Conservation (phyloP, 75 land plant genomes). For the Cunninghamia lanceolata region DNA sequence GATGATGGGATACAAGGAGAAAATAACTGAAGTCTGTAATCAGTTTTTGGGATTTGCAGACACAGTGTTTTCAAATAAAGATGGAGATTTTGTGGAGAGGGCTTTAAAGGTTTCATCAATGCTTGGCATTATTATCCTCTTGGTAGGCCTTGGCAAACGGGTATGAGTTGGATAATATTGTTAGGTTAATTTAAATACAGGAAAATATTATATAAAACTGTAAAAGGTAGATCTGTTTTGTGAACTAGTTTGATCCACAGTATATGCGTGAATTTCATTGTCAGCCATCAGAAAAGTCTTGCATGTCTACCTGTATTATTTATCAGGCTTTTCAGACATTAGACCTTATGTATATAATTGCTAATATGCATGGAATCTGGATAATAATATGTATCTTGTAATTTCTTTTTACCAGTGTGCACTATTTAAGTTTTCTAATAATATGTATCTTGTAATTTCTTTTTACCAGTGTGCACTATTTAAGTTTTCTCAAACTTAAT, state of each 20-base stretch:
- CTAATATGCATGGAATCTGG: not conserved
- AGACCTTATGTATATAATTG: not conserved
- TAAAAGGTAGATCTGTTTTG: not conserved
- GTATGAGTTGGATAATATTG: not conserved
- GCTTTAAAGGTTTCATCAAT: slow-evolving; percentile 21
- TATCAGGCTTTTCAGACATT: not conserved
- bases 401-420: not conserved
- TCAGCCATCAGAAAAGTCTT: not conserved
- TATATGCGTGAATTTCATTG: too few species aligned
- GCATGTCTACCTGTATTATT: not conserved
- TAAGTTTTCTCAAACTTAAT: too few species aligned
- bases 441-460: not conserved
- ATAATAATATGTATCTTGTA: not conserved
- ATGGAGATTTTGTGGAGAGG: slow-evolving; percentile 17
- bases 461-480: not conserved
- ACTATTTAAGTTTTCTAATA: too few species aligned
- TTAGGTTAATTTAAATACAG: not conserved
- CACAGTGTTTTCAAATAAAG: slow-evolving; percentile 5
- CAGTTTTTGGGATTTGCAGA: slow-evolving; percentile 16
- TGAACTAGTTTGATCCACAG: not conserved
- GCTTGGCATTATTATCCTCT: slow-evolving; percentile 16
- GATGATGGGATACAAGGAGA: slow-evolving; percentile 10
- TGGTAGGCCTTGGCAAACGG: slow-evolving; percentile 9
- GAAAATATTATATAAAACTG: not conserved
- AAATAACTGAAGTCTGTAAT: slow-evolving; percentile 15